phyloP scores from a whole-genome alignment of 2,329 filamentous ascomycete genomes.

The Boeremia exigua region DNA sequence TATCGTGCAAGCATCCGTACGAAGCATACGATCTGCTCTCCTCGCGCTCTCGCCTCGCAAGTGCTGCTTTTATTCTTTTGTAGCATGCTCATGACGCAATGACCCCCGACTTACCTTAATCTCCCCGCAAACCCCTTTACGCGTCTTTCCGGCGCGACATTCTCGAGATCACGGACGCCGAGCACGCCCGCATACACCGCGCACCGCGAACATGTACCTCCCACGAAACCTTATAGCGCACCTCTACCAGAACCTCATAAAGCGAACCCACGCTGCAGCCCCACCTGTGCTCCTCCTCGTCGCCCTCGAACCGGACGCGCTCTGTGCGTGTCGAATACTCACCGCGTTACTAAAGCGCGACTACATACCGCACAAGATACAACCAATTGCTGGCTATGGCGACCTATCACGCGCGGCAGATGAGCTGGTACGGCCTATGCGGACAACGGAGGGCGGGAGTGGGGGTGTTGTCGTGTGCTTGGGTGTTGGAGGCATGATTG shows the following conservation, averaged over 20 bases:
- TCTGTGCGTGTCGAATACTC: slow-evolving; percentile 94
- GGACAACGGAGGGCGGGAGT: slow-evolving; percentile 79
- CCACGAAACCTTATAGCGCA: slow-evolving; percentile 87
- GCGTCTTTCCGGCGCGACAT: slow-evolving; percentile 34
- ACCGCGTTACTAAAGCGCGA: slow-evolving; percentile 94
- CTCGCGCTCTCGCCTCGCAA: slow-evolving; percentile 17
- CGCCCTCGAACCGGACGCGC: slow-evolving; percentile 90
- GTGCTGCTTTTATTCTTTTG: slow-evolving; percentile 27
- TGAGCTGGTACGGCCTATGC: slow-evolving; percentile 84
- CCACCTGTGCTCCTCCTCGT: slow-evolving; percentile 91
- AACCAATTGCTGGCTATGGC: slow-evolving; percentile 90
- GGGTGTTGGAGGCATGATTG: slow-evolving; percentile 89
- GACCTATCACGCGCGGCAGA: slow-evolving; percentile 82
- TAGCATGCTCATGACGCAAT: slow-evolving; percentile 24
- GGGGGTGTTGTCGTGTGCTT: slow-evolving; percentile 92
- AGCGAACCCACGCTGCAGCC: slow-evolving; percentile 85
- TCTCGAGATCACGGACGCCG: slow-evolving; percentile 21
- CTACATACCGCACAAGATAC: slow-evolving; percentile 97
- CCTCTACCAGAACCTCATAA: slow-evolving; percentile 87
- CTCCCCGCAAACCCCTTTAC: slow-evolving; percentile 27
- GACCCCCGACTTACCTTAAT: slow-evolving; percentile 20
- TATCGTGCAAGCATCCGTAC: slow-evolving; percentile 33
- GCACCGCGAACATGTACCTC: slow-evolving; percentile 76
- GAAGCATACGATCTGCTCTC: slow-evolving; percentile 31
- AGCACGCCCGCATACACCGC: slow-evolving; percentile 17